Evolutionary conservation across 2,329 filamentous ascomycete genomes (phyloP).

Genomic region (Chaetothyriales sp.): DNA sequence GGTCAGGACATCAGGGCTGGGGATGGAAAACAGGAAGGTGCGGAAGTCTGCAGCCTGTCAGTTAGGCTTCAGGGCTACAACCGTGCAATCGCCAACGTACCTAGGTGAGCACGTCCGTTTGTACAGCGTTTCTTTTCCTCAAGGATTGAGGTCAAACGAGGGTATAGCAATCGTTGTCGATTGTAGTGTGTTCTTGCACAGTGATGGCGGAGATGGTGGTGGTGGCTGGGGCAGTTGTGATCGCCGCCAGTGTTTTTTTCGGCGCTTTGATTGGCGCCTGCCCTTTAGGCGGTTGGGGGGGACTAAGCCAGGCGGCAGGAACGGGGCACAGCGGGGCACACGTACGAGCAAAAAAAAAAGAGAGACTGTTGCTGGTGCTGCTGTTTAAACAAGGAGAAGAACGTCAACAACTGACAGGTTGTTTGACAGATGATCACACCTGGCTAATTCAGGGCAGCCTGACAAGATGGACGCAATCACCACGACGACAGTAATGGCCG

Average conservation of each 20-base stretch:
- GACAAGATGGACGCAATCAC: neutral
- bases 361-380: too few relatives aligned
- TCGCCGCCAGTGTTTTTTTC: neutral
- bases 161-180: too few relatives aligned
- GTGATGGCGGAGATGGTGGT: neutral
- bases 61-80: too few relatives aligned
- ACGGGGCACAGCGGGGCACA: too few relatives aligned
- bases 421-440: neutral
- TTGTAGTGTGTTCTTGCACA: too few relatives aligned
- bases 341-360: neutral
- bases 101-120: too few relatives aligned
- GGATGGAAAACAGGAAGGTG: too few relatives aligned
- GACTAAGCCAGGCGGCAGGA: neutral
- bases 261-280: neutral
- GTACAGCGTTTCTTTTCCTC: too few relatives aligned
- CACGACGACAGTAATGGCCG: neutral
- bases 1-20: too few relatives aligned
- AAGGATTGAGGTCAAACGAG: too few relatives aligned
- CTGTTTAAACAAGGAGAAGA: neutral
- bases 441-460: neutral
- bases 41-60: too few relatives aligned
- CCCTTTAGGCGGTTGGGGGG: neutral
- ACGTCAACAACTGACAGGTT: neutral
- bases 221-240: neutral
- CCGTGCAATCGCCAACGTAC: too few relatives aligned